These are phyloP conservation scores for Durusdinium trenchii DNA, from an alignment of 73 alveolate genomes.

Conservation along the genomic window DNA sequence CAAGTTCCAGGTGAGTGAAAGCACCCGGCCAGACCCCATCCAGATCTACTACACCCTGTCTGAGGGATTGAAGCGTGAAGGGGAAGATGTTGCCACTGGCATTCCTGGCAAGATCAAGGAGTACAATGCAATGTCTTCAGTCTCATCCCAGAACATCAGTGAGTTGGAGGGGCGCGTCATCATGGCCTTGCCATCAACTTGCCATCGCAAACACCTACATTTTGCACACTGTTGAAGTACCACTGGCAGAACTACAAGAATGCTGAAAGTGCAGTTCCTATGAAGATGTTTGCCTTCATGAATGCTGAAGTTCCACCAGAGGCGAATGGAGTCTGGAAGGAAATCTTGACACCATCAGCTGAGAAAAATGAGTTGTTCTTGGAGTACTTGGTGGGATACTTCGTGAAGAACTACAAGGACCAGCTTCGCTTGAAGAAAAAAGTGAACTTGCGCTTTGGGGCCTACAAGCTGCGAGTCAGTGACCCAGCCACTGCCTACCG, in stretches of 20 bases:
- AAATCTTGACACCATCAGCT: neutral
- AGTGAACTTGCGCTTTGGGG: neutral
- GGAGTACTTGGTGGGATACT: neutral
- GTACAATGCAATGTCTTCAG: neutral
- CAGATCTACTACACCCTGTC: constrained; percentile 21
- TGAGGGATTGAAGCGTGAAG: neutral
- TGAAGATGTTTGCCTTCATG: neutral
- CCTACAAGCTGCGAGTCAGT: neutral
- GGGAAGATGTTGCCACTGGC: constrained; percentile 18
- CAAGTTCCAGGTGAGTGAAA: constrained; percentile 42
- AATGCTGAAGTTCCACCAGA: neutral
- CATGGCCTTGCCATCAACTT: neutral
- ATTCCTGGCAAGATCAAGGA: neutral
- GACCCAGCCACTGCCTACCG: neutral
- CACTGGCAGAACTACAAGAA: constrained; percentile 16
- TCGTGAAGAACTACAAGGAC: constrained; percentile 8
- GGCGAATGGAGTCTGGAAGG: neutral
- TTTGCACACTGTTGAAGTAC: neutral
- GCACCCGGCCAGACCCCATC: constrained; percentile 42
- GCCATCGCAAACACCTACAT: neutral
- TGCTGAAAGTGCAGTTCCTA: neutral
- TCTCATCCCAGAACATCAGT: neutral
- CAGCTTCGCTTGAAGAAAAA: neutral
- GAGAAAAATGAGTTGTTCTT: neutral
- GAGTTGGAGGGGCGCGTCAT: neutral